Evolutionary conservation across 768 basidiomycete species (phyloP), one percentile per base, ranked within the genome.

Genomic region (Rubroboletus pulcherrimus): DNA sequence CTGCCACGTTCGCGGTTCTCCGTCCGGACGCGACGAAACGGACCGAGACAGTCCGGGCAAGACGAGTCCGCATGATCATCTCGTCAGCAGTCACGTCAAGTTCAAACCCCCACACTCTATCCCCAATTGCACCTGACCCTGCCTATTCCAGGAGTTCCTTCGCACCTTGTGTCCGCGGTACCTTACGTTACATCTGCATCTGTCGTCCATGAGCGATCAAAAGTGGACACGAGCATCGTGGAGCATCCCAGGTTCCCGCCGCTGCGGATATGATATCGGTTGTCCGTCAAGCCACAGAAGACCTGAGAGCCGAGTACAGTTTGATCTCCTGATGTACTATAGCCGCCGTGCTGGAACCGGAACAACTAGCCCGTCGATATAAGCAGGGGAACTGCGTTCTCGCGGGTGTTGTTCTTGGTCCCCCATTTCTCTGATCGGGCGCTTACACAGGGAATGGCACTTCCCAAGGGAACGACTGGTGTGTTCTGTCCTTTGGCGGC

Each of bases 391-490:
- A 12, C 17, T 15, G 30, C 24, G 17, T 37, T n/a, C 33, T 44
- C 46, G 17, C 29, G 26, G n/a, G 19, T 19, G 44, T 50, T 47
- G n/a, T 48, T 58, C 53, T 56, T 43, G 31, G 15, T 7, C 26
- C 41, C 50, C n/a, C 54, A 26, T 12, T 51, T 54, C 34, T 49
- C 47, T 58, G 47, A 44, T 51, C 15, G 0, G 15, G 19, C 26
- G 8, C 44, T 43, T 50, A 34, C 37, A 8, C 41, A 56, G 39
- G 45, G 62, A 56, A 77, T 77, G 77, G 54, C 74, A 30, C 71
- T 74, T 43, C 71, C 69, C 38, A 40, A 59, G 48, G 77, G 77
- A 66, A 75, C 74, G 24, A 79, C 78, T 24, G 78, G 78, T 79
- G 26, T 37, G 71, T 55, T 12, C 30, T 24, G 12, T 26, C 45